Conservation (phyloP, 2,329 filamentous ascomycete species). For the Didymosphaeria variabile region DNA sequence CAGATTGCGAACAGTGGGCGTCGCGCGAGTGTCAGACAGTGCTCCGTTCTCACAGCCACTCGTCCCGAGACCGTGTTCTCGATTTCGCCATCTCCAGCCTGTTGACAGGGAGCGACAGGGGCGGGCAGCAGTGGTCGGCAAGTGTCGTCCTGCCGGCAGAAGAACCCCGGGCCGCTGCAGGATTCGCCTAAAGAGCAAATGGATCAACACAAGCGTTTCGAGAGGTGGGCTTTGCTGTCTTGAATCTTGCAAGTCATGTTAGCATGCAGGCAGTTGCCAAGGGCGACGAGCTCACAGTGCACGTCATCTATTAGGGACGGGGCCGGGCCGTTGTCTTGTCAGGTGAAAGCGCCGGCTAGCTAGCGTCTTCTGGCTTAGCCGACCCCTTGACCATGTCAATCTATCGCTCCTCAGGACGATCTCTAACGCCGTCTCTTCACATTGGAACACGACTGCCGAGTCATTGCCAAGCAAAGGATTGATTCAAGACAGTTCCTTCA, state of each 20-base stretch:
- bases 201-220: neutral
- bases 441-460: too few species aligned
- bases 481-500: too few species aligned
- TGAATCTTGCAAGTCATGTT: neutral
- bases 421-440: too few species aligned
- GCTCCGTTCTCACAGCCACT: constrained; percentile 20
- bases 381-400: too few species aligned
- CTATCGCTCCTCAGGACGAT: too few species aligned
- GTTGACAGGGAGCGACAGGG: neutral
- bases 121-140: neutral
- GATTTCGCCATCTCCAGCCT: neutral
- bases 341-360: too few species aligned
- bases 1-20: neutral
- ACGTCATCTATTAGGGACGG: too few species aligned
- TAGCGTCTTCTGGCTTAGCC: too few species aligned
- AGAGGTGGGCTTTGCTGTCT: neutral
- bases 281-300: too few species aligned
- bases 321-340: too few species aligned
- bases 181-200: neutral
- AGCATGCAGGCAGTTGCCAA: neutral
- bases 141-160: constrained; percentile 3
- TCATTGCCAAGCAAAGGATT: too few species aligned
- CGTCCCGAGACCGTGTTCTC: constrained; percentile 1
- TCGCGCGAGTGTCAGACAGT: neutral
- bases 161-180: neutral